Evolutionary conservation across 495 filamentous ascomycete genomes (phyloP).

Genomic region (Rhypophila decipiens): DNA sequence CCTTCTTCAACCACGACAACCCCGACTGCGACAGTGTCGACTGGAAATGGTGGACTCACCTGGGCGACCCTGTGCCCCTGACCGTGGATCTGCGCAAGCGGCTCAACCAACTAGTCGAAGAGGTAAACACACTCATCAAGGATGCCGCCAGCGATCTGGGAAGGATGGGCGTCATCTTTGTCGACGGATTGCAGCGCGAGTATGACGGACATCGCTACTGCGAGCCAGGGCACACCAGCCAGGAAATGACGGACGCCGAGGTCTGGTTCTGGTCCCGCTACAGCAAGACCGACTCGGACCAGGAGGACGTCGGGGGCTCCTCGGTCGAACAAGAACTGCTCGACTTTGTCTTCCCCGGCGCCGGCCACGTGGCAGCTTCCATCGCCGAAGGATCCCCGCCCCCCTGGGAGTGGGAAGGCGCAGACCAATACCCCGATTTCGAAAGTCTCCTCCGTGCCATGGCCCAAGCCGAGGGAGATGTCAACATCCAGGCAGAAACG

Average conservation of each 20-base stretch:
- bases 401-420: neutral
- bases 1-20: neutral
- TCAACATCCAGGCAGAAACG: neutral
- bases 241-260: neutral
- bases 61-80: neutral
- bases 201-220: neutral
- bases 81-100: neutral
- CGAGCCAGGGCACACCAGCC: neutral
- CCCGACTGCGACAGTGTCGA: neutral
- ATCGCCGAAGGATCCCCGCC: neutral
- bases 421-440: neutral
- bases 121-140: neutral
- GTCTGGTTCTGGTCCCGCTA: neutral
- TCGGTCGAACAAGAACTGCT: neutral
- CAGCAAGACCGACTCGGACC: neutral
- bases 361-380: neutral
- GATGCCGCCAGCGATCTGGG: neutral
- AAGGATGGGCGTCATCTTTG: neutral
- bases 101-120: neutral
- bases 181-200: neutral
- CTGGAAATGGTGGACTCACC: neutral
- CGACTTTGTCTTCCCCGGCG: neutral
- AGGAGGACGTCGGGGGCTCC: neutral
- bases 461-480: neutral
- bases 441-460: neutral